phyloP scores from a whole-genome alignment of 345 rosid species.

The Atalantia buxifolia region DNA sequence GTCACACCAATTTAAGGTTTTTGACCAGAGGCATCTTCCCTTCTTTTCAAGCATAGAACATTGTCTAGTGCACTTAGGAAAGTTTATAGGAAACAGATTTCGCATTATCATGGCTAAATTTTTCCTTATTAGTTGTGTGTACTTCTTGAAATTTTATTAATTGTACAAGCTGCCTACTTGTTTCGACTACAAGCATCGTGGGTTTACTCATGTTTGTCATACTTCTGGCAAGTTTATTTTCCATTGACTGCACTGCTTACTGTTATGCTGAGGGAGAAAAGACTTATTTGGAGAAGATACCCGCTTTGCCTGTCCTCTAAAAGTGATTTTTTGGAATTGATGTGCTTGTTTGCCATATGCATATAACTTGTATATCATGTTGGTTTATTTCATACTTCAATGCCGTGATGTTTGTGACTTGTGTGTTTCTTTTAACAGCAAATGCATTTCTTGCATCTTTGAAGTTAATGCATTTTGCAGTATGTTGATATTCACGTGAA shows the following conservation, averaged over 20 bases:
- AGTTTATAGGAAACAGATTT: background rate
- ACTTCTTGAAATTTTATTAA: background rate
- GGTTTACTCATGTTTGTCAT: background rate
- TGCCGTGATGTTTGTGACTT: background rate
- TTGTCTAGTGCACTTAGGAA: background rate
- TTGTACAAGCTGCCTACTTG: background rate
- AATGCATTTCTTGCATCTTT: background rate
- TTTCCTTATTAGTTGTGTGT: background rate
- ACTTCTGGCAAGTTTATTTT: background rate
- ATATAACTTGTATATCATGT: background rate
- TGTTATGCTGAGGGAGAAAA: background rate
- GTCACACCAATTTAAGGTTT: background rate
- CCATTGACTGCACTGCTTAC: background rate
- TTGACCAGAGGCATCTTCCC: background rate
- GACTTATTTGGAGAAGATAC: conserved; percentile 1
- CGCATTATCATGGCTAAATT: background rate
- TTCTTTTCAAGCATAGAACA: background rate
- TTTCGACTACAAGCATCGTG: background rate
- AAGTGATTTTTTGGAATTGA: background rate
- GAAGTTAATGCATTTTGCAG: background rate
- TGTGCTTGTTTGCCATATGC: background rate
- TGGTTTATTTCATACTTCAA: background rate
- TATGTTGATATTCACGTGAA: background rate
- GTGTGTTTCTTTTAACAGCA: background rate
- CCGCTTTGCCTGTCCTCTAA: background rate